Evolutionary conservation across 2,329 filamentous ascomycete species (phyloP).

Genomic region (Zalaria obscura): DNA sequence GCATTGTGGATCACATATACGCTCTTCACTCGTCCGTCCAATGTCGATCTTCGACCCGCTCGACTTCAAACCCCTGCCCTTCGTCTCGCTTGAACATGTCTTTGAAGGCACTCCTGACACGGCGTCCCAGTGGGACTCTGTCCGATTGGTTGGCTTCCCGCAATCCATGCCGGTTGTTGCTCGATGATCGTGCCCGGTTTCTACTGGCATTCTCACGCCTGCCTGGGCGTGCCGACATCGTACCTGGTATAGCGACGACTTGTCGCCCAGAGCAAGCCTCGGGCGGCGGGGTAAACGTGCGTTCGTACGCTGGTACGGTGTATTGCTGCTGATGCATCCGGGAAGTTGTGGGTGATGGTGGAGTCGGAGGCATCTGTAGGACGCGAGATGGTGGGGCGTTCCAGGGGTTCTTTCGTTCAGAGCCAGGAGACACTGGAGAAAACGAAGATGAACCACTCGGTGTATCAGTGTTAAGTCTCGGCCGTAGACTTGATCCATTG

Average conservation of each 20-base stretch:
- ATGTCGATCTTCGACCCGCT: conserved; percentile 13
- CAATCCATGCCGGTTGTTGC: not conserved
- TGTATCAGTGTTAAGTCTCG: not conserved
- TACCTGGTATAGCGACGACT: conserved; percentile 2
- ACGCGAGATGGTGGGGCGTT: not conserved
- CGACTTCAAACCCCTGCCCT: conserved; percentile 11
- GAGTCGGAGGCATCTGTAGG: not conserved
- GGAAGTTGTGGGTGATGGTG: not conserved
- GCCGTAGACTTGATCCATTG: not conserved
- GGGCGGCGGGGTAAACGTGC: not conserved
- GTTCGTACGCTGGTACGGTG: conserved; percentile 2
- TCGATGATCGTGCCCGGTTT: not conserved
- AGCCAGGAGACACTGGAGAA: not conserved
- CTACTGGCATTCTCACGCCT: not conserved
- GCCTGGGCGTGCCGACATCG: conserved; percentile 2
- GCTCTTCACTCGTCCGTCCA: conserved; percentile 17
- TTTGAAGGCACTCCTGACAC: conserved; percentile 11
- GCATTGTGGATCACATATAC: no score
- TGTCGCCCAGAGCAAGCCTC: not conserved
- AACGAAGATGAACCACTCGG: not conserved
- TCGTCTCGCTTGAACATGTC: conserved; percentile 13
- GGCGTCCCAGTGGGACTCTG: conserved; percentile 6
- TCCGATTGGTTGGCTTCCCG: not conserved
- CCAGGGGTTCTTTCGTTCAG: not conserved
- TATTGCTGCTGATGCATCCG: not conserved